phyloP scores from a whole-genome alignment of 495 filamentous ascomycete species.

The Neurospora sp. region DNA sequence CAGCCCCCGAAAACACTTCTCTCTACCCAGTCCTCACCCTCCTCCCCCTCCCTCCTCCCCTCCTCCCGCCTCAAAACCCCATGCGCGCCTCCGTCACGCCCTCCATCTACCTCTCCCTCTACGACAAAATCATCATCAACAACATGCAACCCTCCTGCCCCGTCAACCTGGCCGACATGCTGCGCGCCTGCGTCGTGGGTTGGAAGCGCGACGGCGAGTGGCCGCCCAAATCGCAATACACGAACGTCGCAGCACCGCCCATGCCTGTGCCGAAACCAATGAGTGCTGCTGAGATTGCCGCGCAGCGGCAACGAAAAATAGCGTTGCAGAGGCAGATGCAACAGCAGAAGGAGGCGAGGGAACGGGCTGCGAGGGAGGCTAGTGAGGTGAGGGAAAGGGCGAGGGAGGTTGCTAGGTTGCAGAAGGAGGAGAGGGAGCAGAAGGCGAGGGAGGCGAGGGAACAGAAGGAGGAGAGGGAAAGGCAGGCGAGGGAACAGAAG shows the following conservation, averaged over 20 bases:
- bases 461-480: background rate
- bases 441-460: background rate
- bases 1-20: conserved; percentile 4
- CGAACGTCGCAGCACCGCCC: conserved; percentile 23
- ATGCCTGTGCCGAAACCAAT: conserved; percentile 2
- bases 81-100: conserved; percentile 66
- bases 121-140: conserved; percentile 75
- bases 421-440: conserved; percentile 17
- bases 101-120: conserved; percentile 68
- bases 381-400: background rate
- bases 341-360: conserved; percentile 14
- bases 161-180: conserved; percentile 74
- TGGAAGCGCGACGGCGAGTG: conserved; percentile 94
- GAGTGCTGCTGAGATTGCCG: conserved; percentile 19
- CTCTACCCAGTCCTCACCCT: conserved; percentile 36
- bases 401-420: background rate
- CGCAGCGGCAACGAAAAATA: conserved; percentile 26
- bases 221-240: conserved; percentile 54
- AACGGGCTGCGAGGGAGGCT: background rate
- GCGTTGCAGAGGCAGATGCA: conserved; percentile 9
- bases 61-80: conserved; percentile 57
- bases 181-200: conserved; percentile 72
- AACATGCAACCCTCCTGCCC: conserved; percentile 70
- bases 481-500: too few relatives aligned
- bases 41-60: conserved; percentile 52